phyloP scores from a whole-genome alignment of 2,329 filamentous ascomycete species.

The Xylaria digitata region DNA sequence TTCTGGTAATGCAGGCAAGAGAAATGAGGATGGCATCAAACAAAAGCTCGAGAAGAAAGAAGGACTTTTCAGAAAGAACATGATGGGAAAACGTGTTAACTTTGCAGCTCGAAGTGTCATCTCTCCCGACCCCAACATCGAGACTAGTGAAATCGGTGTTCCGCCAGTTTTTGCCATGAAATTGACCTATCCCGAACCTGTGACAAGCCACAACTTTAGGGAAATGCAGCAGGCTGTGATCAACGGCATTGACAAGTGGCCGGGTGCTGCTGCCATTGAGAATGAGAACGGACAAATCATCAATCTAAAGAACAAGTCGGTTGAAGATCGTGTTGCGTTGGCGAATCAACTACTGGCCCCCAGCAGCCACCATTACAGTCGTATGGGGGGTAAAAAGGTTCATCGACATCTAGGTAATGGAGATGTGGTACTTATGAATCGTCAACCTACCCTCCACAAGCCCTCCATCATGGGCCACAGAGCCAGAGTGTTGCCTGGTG shows the following conservation, averaged over 20 bases:
- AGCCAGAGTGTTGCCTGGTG: constrained; percentile 88
- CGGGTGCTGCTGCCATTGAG: constrained; percentile 92
- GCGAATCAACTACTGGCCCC: constrained; percentile 94
- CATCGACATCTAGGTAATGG: constrained; percentile 95
- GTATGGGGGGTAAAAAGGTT: constrained; percentile 92
- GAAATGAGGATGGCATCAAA: constrained; percentile 94
- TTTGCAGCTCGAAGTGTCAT: constrained; percentile 98
- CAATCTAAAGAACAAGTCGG: constrained; percentile 85
- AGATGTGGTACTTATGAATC: constrained; percentile 98
- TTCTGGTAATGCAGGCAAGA: constrained; percentile 79
- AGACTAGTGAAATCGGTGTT: constrained; percentile 98
- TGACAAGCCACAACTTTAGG: constrained; percentile 96
- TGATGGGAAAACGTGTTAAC: constrained; percentile 99
- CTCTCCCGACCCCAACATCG: constrained; percentile 97
- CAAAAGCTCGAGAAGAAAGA: constrained; percentile 99
- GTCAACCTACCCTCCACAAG: constrained; percentile 96
- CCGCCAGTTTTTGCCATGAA: constrained; percentile 98
- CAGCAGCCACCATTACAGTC: constrained; percentile 77
- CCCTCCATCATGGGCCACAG: constrained; percentile 99
- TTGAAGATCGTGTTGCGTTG: constrained; percentile 86
- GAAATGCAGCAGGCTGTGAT: constrained; percentile 96
- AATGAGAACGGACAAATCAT: constrained; percentile 94
- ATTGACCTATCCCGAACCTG: constrained; percentile 95
- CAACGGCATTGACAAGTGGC: constrained; percentile 93
- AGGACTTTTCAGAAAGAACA: constrained; percentile 97